Base-by-base conservation (phyloP, 495 filamentous ascomycete genomes). In the Aspergillus affinis region DNA sequence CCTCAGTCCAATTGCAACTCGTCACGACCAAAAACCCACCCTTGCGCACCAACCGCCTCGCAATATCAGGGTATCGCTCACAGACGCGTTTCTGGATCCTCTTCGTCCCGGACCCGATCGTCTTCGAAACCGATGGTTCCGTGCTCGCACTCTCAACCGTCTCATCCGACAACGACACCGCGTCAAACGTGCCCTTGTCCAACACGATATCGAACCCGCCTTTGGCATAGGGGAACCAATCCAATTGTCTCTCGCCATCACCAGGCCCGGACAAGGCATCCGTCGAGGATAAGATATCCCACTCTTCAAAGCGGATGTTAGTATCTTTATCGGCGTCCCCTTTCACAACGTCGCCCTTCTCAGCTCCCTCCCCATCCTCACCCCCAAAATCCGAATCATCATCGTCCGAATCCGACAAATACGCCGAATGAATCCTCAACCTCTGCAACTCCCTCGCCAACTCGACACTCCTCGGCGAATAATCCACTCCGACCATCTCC, bases 141-240 rank as follows among this genome's bases (percentile, higher is more conserved):
- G 8, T 49, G 3, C 17, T 54, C 63, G 19, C 23, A 20, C 7
- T 41, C 8, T 82, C 86, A 59, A 87, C 79, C 26, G 69, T 74
- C 69, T 90, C 90, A 32, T 80, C 82, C 48, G 81, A 84, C 19
- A 98, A 74, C 46, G 85, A 88, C 6, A 98, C 85, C 3, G 94
- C 94, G 80, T 98, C 94, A 75, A 97, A 98, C 1, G 94, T 98
- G 23, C 94, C 94, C 71, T 98, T 98, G 74, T 98, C 94, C 6
- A 97, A 81, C 0, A 96, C 88, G 0, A 97, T 82, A 75, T 97
- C 92, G 70, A 92, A 97, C 0, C 86, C 84, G 10, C 70, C 59
- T 59, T 64, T 12, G 45, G 59, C 32, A 54, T 72, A 66, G 23
- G 76, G 63, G 62, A 75, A 74, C 72, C 74, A 70, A 59, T 59